Conservation (phyloP, 176 grass and related monocot species). For the Oryza officinalis region DNA sequence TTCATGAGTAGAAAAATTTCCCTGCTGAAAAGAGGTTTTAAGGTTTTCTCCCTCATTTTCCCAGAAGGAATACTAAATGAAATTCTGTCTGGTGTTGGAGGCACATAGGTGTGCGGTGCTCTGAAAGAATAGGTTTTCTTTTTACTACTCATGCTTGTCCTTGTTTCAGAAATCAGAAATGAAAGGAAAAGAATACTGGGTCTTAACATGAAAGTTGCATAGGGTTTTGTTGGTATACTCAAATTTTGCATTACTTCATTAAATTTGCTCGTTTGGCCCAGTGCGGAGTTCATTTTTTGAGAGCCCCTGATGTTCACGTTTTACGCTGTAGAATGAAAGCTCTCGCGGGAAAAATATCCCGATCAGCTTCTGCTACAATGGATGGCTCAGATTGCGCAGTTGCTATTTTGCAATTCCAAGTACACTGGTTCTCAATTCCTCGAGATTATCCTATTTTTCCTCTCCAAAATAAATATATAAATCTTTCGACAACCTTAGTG, state of each 20-base stretch:
- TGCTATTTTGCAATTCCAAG: not conserved
- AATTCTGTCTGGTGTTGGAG: conserved; percentile 49
- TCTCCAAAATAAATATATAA: not conserved
- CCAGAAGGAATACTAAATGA: conserved; percentile 42
- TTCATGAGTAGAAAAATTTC: conserved; percentile 42
- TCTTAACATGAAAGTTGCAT: conserved; percentile 53
- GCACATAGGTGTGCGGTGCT: conserved; percentile 48
- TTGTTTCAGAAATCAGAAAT: conserved; percentile 28
- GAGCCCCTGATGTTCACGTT: not conserved
- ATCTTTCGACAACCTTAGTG: not conserved
- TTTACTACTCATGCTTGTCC: conserved; percentile 31
- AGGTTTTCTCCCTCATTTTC: conserved; percentile 55
- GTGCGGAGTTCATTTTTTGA: not conserved
- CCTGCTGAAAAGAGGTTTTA: conserved; percentile 47
- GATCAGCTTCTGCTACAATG: not conserved
- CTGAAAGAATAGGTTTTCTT: conserved; percentile 51
- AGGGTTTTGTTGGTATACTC: conserved; percentile 23
- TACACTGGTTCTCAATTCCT: not conserved
- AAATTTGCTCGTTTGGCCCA: not conserved
- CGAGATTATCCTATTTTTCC: not conserved
- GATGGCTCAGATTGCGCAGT: not conserved
- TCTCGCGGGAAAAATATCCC: not conserved
- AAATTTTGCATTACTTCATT: not conserved
- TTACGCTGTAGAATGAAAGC: not conserved
- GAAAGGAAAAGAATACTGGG: conserved; percentile 40